These are phyloP conservation scores for Halenospora varia DNA, from an alignment of 495 filamentous ascomycete species.

Conservation along the genomic window DNA sequence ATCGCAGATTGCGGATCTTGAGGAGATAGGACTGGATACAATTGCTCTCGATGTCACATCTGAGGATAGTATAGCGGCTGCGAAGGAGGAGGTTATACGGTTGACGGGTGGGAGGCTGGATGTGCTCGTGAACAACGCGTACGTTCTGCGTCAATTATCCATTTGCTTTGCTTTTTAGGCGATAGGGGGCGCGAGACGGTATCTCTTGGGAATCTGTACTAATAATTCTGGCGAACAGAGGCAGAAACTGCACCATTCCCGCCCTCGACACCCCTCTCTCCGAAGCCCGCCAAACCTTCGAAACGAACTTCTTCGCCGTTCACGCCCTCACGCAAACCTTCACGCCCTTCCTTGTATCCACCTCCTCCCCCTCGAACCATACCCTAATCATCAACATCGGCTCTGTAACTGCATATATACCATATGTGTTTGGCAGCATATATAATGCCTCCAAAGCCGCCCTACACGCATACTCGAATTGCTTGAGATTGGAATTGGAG, in stretches of 20 bases:
- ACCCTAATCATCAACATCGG: constrained; percentile 48
- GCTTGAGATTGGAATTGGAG: constrained; percentile 21
- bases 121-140: constrained; percentile 66
- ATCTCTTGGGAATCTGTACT: no score
- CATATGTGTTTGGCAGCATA: constrained; percentile 16
- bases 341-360: constrained; percentile 42
- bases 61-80: constrained; percentile 43
- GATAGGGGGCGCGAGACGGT: no score
- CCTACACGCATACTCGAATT: constrained; percentile 18
- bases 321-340: constrained; percentile 53
- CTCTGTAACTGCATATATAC: constrained; percentile 37
- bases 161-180: no score
- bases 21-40: constrained; percentile 41
- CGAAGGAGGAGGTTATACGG: constrained; percentile 40
- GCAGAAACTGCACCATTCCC: constrained; percentile 23
- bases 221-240: no score
- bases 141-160: no score
- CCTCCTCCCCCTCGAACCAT: constrained; percentile 15
- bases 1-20: constrained; percentile 40
- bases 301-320: constrained; percentile 49
- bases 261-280: constrained; percentile 43
- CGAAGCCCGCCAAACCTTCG: constrained; percentile 38
- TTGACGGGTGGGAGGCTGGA: constrained; percentile 56
- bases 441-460: constrained; percentile 21
- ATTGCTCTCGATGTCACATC: constrained; percentile 47